A percentile compares a stretch with the other conserved stretches of the same genome.
These are phyloP conservation scores for Sordariomycetes sp. DNA, from an alignment of 2,329 filamentous ascomycete genomes.

Conservation along the genomic window DNA sequence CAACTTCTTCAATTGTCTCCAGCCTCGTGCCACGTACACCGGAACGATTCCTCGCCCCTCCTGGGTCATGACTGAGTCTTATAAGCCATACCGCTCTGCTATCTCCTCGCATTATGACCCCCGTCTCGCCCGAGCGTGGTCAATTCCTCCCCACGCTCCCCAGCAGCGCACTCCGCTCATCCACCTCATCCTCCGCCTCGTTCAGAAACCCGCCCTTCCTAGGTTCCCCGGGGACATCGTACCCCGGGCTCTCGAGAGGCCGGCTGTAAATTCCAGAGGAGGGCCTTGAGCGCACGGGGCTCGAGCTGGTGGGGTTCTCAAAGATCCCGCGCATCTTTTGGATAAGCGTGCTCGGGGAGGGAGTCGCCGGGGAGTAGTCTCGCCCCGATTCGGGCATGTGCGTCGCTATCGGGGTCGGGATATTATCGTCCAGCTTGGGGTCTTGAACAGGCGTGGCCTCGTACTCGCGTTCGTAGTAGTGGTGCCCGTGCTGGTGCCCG, in stretches of 20 bases:
- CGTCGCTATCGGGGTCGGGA: conserved; percentile 7
- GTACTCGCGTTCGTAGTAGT: neutral
- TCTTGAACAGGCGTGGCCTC: neutral
- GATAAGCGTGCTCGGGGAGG: conserved; percentile 20
- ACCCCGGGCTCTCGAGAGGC: neutral
- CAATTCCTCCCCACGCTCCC: conserved; percentile 15
- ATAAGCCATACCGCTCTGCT: neutral
- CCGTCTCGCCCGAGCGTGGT: conserved; percentile 24
- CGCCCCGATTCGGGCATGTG: conserved; percentile 6
- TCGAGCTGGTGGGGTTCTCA: conserved; percentile 14
- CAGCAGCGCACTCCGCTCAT: conserved; percentile 20
- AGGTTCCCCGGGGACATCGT: neutral
- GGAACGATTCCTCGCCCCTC: neutral
- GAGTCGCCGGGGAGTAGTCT: neutral
- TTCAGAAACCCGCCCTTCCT: conserved; percentile 9
- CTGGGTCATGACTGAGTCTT: too few relatives aligned
- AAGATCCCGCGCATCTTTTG: conserved; percentile 29
- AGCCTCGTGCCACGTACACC: neutral
- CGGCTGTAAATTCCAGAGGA: conserved; percentile 13
- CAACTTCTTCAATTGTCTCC: neutral
- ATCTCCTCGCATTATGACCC: conserved; percentile 7
- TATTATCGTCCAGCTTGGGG: conserved; percentile 3
- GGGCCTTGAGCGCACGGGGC: conserved; percentile 13
- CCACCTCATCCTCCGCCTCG: conserved; percentile 10
- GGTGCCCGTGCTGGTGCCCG: neutral